Base-by-base conservation (phyloP, 306 rosid species). In the Rubus idaeus region DNA sequence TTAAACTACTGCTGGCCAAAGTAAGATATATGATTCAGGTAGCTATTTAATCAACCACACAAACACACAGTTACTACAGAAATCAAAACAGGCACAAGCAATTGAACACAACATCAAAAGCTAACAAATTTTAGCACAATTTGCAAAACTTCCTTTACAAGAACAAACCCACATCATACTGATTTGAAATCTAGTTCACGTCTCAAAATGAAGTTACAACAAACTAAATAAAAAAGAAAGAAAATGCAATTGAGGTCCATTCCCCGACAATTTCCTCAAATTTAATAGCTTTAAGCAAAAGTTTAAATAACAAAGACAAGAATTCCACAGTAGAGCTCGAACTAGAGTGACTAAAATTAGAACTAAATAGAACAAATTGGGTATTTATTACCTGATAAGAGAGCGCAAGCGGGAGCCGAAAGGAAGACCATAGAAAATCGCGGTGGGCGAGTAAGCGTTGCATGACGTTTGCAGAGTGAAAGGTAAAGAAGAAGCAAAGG, bases 361-460 rank as follows among this genome's bases (percentile, higher is more conserved):
- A 39, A 60, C 13, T 47, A 46, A 68, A 68, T 8, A 10, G 5
- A 68, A 5, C 39, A 45, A 68, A 68, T 68, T 20, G 70, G n/a
- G 67, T 6, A 6, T 45, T 8, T 26, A 47, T 74, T 44, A 74
- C 70, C 78, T 61, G 78, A 61, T 46, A 4, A 57, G 57, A 1
- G 57, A 44, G 8, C 77, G 57, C 13, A 74, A 9, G 58, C 68
- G 68, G 77, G 12, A 23, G 77, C 26, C 23, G 26, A 18, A 21
- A 13, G 47, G 78, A 30, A 63, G 35, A 5, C 42, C n/a, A 60
- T 46, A 49, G 47, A 61, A 70, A 74, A 61, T 61, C 60, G n/a
- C 37, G 18, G 49, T 61, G 10, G 58, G n/a, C 2, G 57, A 6
- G 50, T n/a, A 39, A 71, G 75, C 16, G 18, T 11, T 37, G 37